Percentiles rank a stretch among this genome's conserved stretches.
phyloP scores from a whole-genome alignment of 2,329 filamentous ascomycete species.

The Cyanodermella asteris region DNA sequence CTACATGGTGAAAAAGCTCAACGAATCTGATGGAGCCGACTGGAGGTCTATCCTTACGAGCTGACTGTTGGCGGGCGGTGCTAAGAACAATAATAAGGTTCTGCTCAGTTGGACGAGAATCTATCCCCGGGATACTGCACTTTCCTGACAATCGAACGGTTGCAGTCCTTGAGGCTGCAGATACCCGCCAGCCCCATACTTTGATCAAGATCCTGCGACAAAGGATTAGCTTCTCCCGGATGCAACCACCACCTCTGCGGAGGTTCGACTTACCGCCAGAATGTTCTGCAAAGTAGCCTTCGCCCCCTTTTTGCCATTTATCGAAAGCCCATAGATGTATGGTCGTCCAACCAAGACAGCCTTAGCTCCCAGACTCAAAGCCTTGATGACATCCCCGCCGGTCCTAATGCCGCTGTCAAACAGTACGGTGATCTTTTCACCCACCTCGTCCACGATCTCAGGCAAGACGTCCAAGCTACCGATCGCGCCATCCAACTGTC shows the following conservation, averaged over 20 bases:
- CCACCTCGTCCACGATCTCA: constrained; percentile 24
- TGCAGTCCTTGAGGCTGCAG: constrained; percentile 15
- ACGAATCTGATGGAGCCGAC: too few species aligned
- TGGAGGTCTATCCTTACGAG: too few species aligned
- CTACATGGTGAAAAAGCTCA: background rate
- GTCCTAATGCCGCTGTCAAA: constrained; percentile 30
- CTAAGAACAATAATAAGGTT: too few species aligned
- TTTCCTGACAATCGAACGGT: constrained; percentile 13
- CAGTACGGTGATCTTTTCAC: constrained; percentile 20
- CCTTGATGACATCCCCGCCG: constrained; percentile 29
- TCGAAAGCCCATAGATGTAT: constrained; percentile 34
- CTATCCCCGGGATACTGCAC: constrained; percentile 16
- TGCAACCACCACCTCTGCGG: background rate
- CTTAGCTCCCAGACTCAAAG: constrained; percentile 32
- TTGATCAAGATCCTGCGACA: constrained; percentile 25
- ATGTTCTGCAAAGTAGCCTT: constrained; percentile 21
- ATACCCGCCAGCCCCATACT: constrained; percentile 34
- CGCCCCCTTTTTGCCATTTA: constrained; percentile 33
- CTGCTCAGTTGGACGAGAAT: constrained; percentile 3
- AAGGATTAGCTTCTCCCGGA: background rate
- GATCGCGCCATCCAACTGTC: constrained; percentile 29
- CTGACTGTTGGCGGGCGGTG: too few species aligned
- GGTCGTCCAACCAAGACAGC: constrained; percentile 33
- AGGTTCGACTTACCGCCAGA: constrained; percentile 4
- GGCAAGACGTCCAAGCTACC: constrained; percentile 31